Conservation (phyloP, 2,329 filamentous ascomycete genomes). For the Colletotrichum sp. region DNA sequence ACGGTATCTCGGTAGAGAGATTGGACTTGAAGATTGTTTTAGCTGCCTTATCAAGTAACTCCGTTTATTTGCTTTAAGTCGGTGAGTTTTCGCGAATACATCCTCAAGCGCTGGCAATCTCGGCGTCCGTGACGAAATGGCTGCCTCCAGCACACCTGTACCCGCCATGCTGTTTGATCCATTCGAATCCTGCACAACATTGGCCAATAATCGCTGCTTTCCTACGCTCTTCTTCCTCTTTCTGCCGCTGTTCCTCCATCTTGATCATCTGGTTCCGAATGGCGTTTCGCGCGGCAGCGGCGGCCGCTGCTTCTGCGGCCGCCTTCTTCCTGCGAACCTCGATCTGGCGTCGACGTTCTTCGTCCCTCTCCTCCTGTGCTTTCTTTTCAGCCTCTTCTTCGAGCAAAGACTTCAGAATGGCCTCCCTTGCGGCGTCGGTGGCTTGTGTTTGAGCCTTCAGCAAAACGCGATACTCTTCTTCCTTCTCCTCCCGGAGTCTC, state of each 20-base stretch:
- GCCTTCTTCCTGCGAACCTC: slow-evolving; percentile 27
- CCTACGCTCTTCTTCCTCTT: slow-evolving; percentile 41
- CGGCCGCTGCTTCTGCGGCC: background rate
- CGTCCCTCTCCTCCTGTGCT: slow-evolving; percentile 38
- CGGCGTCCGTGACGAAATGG: slow-evolving; percentile 56
- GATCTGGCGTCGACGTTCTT: slow-evolving; percentile 38
- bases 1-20: background rate
- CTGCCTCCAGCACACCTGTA: slow-evolving; percentile 67
- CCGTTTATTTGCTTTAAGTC: background rate
- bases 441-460: background rate
- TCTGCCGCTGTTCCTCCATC: slow-evolving; percentile 41
- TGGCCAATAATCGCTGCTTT: slow-evolving; percentile 58
- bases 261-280: slow-evolving; percentile 41
- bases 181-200: slow-evolving; percentile 62
- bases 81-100: background rate
- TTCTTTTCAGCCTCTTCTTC: slow-evolving; percentile 26
- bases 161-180: slow-evolving; percentile 64
- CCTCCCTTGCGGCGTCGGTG: background rate
- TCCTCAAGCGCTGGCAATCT: slow-evolving; percentile 23
- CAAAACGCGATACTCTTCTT: background rate
- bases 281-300: slow-evolving; percentile 35
- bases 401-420: background rate
- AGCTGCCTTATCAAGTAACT: background rate
- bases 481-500: background rate
- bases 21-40: background rate